Evolutionary conservation across 1,139 yeast species (phyloP).

Genomic region (Blastobotrys apis): DNA sequence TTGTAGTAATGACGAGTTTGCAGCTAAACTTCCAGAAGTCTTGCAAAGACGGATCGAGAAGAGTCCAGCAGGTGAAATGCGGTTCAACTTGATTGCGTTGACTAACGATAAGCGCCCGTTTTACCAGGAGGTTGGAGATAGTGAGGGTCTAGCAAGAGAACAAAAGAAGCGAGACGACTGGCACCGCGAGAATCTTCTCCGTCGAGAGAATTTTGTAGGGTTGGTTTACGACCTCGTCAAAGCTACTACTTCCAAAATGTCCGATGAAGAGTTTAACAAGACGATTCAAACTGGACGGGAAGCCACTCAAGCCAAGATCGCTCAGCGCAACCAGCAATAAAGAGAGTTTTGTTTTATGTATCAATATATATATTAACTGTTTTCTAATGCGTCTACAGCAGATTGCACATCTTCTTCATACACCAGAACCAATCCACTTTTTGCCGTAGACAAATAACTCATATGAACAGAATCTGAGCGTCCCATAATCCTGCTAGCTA

Average conservation of each 20-base stretch:
- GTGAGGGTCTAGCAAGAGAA: conserved; percentile 35
- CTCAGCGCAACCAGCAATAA: neutral
- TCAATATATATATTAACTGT: too few species aligned
- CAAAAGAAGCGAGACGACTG: conserved; percentile 38
- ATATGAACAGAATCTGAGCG: conserved; percentile 37
- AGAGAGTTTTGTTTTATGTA: too few species aligned
- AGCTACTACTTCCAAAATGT: conserved; percentile 36
- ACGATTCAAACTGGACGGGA: conserved; percentile 36
- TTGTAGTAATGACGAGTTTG: conserved; percentile 44
- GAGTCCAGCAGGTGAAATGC: conserved; percentile 47
- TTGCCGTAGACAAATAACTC: conserved; percentile 55
- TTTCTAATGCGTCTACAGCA: conserved; percentile 20
- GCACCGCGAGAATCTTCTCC: conserved; percentile 42
- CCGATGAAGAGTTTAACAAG: conserved; percentile 47
- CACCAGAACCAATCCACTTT: conserved; percentile 56
- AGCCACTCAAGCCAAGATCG: conserved; percentile 11
- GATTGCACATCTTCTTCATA: conserved; percentile 47
- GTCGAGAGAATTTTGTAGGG: conserved; percentile 56
- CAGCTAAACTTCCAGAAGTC: conserved; percentile 36
- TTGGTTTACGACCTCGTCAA: conserved; percentile 47
- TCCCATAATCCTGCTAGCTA: conserved; percentile 47
- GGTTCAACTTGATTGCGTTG: conserved; percentile 58
- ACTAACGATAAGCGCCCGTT: conserved; percentile 48
- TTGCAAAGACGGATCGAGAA: conserved; percentile 45
- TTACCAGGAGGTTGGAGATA: conserved; percentile 41